A percentile compares a stretch with the other conserved stretches of the same genome.
These are phyloP conservation scores for Chrysophaeum taylorii DNA, from an alignment of 352 stramenopile species.

Conservation along the genomic window DNA sequence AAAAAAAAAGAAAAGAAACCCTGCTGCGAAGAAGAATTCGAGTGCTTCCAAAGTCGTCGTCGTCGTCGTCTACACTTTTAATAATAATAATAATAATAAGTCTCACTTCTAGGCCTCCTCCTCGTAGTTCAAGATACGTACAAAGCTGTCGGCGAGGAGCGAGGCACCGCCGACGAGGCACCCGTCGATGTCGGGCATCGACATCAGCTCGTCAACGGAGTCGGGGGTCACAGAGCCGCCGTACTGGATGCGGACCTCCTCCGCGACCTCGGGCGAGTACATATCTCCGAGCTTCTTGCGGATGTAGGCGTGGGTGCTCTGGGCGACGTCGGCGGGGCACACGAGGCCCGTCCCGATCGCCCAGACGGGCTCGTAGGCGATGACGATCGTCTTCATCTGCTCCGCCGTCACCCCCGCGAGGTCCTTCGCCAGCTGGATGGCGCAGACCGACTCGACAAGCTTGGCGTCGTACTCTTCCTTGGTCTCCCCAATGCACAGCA, in stretches of 20 bases:
- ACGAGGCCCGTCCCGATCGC: slow-evolving; percentile 76
- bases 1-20: too few species aligned
- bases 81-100: too few species aligned
- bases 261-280: slow-evolving; percentile 59
- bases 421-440: slow-evolving; percentile 72
- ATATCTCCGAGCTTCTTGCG: slow-evolving; percentile 63
- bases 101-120: too few species aligned
- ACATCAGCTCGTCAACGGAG: slow-evolving; percentile 75
- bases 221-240: slow-evolving; percentile 74
- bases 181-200: slow-evolving; percentile 82
- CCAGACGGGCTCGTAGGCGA: slow-evolving; percentile 81
- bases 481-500: slow-evolving; percentile 79
- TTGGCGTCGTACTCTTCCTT: slow-evolving; percentile 68
- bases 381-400: slow-evolving; percentile 49
- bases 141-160: slow-evolving; percentile 78
- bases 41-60: too few species aligned
- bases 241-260: slow-evolving; percentile 78
- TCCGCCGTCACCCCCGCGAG: slow-evolving; percentile 60
- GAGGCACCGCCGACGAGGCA: slow-evolving; percentile 84
- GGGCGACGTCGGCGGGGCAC: slow-evolving; percentile 62
- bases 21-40: too few species aligned
- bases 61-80: too few species aligned
- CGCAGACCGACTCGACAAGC: slow-evolving; percentile 63
- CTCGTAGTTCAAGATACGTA: slow-evolving; percentile 72
- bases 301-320: slow-evolving; percentile 77